phyloP scores from a whole-genome alignment of 164 flowering plant genomes.

The Dillenia turbinata region DNA sequence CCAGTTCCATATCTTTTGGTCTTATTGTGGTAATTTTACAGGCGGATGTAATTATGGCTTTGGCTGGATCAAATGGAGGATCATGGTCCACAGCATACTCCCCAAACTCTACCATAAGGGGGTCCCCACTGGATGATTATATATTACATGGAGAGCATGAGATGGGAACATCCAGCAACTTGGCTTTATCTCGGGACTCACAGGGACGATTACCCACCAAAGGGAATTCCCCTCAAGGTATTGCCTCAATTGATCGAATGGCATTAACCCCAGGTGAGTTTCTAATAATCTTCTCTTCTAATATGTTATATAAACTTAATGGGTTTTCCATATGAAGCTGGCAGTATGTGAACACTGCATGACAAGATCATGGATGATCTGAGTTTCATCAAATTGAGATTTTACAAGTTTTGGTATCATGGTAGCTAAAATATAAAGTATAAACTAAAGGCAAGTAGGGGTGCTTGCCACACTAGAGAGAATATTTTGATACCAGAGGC shows the following conservation, averaged over 20 bases:
- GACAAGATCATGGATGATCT: too few relatives aligned
- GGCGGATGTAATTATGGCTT: constrained; percentile 94
- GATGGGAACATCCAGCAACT: constrained; percentile 19
- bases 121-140: constrained; percentile 5
- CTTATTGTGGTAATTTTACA: constrained; percentile 26
- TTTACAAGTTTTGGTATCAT: too few relatives aligned
- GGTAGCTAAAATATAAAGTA: too few relatives aligned
- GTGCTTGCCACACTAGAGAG: too few relatives aligned
- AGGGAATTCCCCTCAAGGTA: constrained; percentile 32
- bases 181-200: constrained; percentile 28
- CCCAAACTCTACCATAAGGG: constrained; percentile 34
- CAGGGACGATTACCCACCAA: constrained; percentile 30
- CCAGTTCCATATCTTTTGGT: too few relatives aligned
- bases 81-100: constrained; percentile 86
- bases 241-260: constrained; percentile 31
- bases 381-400: too few relatives aligned
- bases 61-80: constrained; percentile 90
- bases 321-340: background rate
- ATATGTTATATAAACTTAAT: constrained; percentile 2
- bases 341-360: too few relatives aligned
- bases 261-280: constrained; percentile 22
- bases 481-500: too few relatives aligned
- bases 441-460: too few relatives aligned
- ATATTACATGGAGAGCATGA: constrained; percentile 29
- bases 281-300: background rate